Conservation (phyloP, 208 protist genomes). For the Tetramitus jugosus region DNA sequence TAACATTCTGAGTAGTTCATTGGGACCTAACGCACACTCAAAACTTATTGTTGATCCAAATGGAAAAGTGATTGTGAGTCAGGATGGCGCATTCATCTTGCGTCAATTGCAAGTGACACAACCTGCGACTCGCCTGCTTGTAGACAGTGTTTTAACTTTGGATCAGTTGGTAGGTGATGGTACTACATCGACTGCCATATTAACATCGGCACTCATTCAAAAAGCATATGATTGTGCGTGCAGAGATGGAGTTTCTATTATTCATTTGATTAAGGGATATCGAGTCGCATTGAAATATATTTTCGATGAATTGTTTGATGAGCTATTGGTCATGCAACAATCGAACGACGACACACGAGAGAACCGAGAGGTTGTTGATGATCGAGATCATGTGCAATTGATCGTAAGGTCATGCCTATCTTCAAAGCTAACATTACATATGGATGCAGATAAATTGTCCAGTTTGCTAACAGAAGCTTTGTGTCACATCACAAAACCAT, state of each 20-base stretch:
- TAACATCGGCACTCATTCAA: constrained; percentile 1
- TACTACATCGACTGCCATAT: background rate
- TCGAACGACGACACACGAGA: too few species aligned
- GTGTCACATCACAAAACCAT: background rate
- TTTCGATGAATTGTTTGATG: background rate
- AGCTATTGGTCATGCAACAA: background rate
- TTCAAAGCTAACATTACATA: background rate
- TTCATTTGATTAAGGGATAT: background rate
- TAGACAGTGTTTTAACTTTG: background rate
- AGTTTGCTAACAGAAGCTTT: background rate
- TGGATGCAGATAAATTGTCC: background rate
- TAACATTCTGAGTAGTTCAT: background rate
- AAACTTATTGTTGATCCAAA: constrained; percentile 13
- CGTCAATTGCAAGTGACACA: constrained; percentile 4
- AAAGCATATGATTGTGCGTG: background rate
- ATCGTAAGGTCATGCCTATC: background rate
- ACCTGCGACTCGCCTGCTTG: background rate
- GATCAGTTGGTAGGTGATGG: background rate
- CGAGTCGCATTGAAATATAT: background rate
- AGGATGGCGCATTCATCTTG: constrained; percentile 13
- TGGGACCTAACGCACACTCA: constrained; percentile 3
- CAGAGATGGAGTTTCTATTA: background rate
- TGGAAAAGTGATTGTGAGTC: background rate
- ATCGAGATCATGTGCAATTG: background rate
- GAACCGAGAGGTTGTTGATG: background rate